phyloP scores from a whole-genome alignment of 257 asterid genomes.

The Solanum chmielewskii region DNA sequence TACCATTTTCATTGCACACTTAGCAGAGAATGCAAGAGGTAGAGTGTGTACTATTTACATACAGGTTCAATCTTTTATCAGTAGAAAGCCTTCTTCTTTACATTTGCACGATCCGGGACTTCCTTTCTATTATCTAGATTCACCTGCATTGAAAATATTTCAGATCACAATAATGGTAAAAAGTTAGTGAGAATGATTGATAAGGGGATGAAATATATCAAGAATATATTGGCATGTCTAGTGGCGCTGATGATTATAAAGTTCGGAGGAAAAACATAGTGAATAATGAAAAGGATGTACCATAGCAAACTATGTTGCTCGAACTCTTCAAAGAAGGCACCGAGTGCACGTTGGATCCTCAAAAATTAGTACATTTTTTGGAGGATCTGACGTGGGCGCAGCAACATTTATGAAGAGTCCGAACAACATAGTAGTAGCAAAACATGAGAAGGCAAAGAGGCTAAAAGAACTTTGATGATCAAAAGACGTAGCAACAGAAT shows the following conservation, averaged over 20 bases:
- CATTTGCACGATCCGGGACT: conserved; percentile 1
- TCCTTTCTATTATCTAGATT: not conserved
- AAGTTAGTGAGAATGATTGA: not conserved
- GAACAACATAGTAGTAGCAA: not conserved
- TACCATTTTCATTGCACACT: not conserved
- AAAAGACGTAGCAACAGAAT: not conserved
- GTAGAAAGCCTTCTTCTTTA: conserved; percentile 10
- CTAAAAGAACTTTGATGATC: not conserved
- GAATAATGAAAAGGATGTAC: not conserved
- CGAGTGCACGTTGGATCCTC: not conserved
- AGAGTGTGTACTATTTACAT: not conserved
- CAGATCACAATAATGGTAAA: not conserved
- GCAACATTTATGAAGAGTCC: not conserved
- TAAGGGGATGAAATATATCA: not conserved
- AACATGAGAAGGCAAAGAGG: not conserved
- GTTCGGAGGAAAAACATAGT: not conserved
- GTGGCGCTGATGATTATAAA: not conserved
- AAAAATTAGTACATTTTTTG: not conserved
- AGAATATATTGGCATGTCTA: not conserved
- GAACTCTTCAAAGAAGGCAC: not conserved
- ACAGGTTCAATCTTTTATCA: not conserved
- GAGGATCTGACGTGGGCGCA: not conserved
- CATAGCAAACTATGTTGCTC: not conserved
- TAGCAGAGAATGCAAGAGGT: not conserved
- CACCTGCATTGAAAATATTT: conserved; percentile 12